A percentile compares a stretch with the other conserved stretches of the same genome.
These are phyloP conservation scores for Thymus mandschuricus DNA, from an alignment of 257 asterid species.

Conservation along the genomic window DNA sequence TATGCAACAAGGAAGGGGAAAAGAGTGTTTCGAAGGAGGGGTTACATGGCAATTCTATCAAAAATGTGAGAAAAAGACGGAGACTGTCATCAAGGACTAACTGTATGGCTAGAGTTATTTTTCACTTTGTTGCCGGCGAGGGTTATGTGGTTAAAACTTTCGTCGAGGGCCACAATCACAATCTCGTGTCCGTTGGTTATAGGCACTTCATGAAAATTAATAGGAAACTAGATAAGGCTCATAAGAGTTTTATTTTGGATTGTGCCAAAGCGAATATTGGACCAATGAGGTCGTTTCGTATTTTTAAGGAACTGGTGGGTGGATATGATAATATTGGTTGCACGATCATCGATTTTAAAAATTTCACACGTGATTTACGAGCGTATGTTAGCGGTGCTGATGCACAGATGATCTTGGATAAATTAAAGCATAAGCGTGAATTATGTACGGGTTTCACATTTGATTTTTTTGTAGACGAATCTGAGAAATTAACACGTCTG, in stretches of 20 bases:
- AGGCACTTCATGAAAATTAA: background rate
- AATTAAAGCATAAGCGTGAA: background rate
- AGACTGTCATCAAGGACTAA: background rate
- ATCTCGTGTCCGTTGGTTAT: background rate
- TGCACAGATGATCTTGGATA: background rate
- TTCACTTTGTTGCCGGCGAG: background rate
- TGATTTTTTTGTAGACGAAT: background rate
- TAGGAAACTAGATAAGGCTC: too few species aligned
- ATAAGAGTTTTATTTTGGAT: background rate
- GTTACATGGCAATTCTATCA: background rate
- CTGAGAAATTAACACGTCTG: too few species aligned
- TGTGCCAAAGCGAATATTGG: background rate
- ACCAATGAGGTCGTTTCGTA: background rate
- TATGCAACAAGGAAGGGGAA: background rate
- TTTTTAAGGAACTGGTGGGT: background rate
- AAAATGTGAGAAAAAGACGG: background rate
- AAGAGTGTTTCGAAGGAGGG: background rate
- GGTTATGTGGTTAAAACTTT: background rate
- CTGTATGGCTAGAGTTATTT: background rate
- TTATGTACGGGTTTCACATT: background rate
- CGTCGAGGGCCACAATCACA: background rate
- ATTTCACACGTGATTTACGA: background rate
- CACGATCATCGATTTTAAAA: background rate
- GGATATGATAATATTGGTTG: background rate
- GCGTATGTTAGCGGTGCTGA: background rate